A percentile compares a stretch with the other conserved stretches of the same genome.
These are phyloP conservation scores for Exophiala sideris DNA, from an alignment of 2,329 filamentous ascomycete genomes.

Conservation along the genomic window DNA sequence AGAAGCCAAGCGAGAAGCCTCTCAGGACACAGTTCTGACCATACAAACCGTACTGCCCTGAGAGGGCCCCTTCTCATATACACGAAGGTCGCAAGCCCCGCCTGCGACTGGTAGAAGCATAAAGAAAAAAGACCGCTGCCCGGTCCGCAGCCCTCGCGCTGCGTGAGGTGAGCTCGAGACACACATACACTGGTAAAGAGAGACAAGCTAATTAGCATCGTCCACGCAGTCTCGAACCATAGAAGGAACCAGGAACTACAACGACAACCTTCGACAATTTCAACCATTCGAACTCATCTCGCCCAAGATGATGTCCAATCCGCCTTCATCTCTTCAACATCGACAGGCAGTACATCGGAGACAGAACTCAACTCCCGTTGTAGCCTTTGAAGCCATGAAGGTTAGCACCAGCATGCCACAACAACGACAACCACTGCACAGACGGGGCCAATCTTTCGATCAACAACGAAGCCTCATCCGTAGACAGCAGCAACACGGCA, in stretches of 20 bases:
- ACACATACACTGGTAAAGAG: neutral
- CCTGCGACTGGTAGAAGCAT: constrained; percentile 28
- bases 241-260: constrained; percentile 46
- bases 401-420: constrained; percentile 54
- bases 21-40: constrained; percentile 22
- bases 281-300: constrained; percentile 64
- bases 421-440: constrained; percentile 61
- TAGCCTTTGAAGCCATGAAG: constrained; percentile 71
- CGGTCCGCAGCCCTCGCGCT: constrained; percentile 78
- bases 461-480: constrained; percentile 41
- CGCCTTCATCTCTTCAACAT: constrained; percentile 67
- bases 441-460: constrained; percentile 69
- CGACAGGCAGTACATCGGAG: constrained; percentile 75
- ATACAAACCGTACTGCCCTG: constrained; percentile 21
- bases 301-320: constrained; percentile 77
- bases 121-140: constrained; percentile 50
- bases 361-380: constrained; percentile 76
- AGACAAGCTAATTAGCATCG: constrained; percentile 3
- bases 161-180: constrained; percentile 63
- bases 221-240: constrained; percentile 31
- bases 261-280: constrained; percentile 44
- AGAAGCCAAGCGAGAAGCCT: constrained; percentile 25
- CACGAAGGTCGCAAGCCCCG: constrained; percentile 18
- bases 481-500: constrained; percentile 24
- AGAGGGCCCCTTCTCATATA: constrained; percentile 24